Conservation (phyloP, 2,329 filamentous ascomycete species). For the Colletotrichum paranaense region DNA sequence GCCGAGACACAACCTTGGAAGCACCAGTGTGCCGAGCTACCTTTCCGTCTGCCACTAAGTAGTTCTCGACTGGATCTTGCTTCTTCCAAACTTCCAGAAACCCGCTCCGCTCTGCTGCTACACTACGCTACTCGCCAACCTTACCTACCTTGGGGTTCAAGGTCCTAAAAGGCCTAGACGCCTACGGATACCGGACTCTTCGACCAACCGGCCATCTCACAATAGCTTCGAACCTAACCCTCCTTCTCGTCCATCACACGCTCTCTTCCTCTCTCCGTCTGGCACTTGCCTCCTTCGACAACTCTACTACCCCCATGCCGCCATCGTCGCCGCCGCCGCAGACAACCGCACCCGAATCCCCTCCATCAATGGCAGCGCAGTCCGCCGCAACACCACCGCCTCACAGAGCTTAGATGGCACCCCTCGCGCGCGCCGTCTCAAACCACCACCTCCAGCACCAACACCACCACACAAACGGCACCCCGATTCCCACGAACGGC, state of each 20-base stretch:
- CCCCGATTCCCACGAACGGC: conserved; percentile 11
- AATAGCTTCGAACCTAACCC: not conserved
- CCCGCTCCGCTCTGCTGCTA: not conserved
- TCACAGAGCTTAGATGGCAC: conserved; percentile 17
- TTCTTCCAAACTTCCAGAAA: conserved; percentile 3
- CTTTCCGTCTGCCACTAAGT: conserved; percentile 1
- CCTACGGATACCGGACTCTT: not conserved
- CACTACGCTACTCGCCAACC: not conserved
- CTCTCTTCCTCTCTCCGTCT: not conserved
- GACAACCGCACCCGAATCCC: not conserved
- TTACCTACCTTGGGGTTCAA: not conserved
- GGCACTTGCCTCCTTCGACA: not conserved
- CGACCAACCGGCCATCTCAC: not conserved
- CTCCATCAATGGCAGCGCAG: conserved; percentile 27
- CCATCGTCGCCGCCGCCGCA: not conserved
- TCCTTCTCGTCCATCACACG: not conserved
- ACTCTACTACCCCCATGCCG: not conserved
- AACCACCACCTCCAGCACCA: not conserved
- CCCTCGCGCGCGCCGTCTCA: conserved; percentile 21
- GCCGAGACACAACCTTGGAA: conserved; percentile 9
- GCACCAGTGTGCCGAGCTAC: not conserved
- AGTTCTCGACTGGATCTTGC: not conserved
- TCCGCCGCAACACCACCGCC: conserved; percentile 19
- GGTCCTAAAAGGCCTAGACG: not conserved
- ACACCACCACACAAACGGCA: not conserved